Conservation (phyloP, 75 land plant genomes). For the Cupressus sempervirens region DNA sequence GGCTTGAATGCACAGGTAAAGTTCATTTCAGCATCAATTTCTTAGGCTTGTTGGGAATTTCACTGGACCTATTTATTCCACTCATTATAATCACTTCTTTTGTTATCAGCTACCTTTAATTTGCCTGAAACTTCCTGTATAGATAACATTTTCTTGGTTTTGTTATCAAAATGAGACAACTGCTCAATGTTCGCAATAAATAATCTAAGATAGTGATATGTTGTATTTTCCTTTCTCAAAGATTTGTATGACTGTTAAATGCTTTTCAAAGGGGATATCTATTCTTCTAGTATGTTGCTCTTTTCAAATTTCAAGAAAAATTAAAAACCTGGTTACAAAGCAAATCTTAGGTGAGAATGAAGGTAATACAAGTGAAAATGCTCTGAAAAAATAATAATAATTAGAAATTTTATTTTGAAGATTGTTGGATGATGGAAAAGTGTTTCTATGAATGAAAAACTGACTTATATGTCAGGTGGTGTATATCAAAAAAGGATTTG, state of each 20-base stretch:
- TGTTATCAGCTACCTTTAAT: neutral
- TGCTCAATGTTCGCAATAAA: neutral
- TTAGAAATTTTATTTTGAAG: neutral
- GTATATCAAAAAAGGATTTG: neutral
- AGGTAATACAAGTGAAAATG: neutral
- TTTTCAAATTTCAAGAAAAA: neutral
- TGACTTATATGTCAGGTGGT: neutral
- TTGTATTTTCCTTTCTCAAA: neutral
- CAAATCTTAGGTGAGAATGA: neutral
- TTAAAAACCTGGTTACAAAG: neutral
- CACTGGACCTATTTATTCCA: neutral
- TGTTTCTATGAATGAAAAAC: neutral
- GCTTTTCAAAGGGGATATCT: neutral
- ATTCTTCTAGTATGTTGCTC: neutral
- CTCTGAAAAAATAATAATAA: neutral
- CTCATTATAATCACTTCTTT: neutral
- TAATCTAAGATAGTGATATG: neutral
- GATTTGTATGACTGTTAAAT: neutral
- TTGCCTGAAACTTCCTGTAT: neutral
- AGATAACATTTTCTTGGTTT: neutral
- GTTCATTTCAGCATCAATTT: neutral
- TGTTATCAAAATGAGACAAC: neutral
- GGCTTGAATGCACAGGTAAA: slow-evolving; percentile 83
- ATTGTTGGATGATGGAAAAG: neutral
- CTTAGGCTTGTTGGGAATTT: neutral